phyloP scores from a whole-genome alignment of 1,139 yeast genomes.

The Blastobotrys aristatus region DNA sequence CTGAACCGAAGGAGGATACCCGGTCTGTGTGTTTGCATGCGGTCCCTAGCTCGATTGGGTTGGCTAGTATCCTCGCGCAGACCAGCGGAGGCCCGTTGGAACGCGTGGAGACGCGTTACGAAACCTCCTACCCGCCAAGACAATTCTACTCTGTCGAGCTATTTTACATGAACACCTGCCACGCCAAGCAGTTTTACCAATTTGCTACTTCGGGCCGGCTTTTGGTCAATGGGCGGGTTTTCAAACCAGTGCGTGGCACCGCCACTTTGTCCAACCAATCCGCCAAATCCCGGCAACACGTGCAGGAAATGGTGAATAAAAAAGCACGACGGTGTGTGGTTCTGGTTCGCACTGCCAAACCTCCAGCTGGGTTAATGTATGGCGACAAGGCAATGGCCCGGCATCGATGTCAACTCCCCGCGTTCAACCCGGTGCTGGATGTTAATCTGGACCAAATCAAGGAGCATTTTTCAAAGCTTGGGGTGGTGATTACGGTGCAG shows the following conservation, averaged over 20 bases:
- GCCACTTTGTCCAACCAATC: not conserved
- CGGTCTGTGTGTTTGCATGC: constrained; percentile 2
- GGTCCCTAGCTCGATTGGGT: constrained; percentile 35
- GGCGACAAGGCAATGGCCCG: not conserved
- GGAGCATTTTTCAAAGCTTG: constrained; percentile 52
- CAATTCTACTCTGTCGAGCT: constrained; percentile 39
- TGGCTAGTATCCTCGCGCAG: constrained; percentile 51
- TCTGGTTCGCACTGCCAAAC: constrained; percentile 23
- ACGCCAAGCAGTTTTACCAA: constrained; percentile 52
- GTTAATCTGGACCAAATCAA: constrained; percentile 41
- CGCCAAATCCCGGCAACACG: constrained; percentile 18
- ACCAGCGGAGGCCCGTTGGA: constrained; percentile 75
- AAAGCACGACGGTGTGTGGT: constrained; percentile 40
- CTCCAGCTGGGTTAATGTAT: not conserved
- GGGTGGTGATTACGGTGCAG: constrained; percentile 55
- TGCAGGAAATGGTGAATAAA: constrained; percentile 34
- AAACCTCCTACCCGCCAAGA: constrained; percentile 34
- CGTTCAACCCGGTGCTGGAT: constrained; percentile 29
- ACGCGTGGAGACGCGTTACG: constrained; percentile 11
- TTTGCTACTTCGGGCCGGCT: constrained; percentile 56
- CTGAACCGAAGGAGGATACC: not conserved
- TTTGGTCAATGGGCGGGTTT: constrained; percentile 52
- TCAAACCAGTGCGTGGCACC: constrained; percentile 38
- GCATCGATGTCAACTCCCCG: constrained; percentile 5
- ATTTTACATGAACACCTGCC: constrained; percentile 48